Evolutionary conservation across 2,329 filamentous ascomycete genomes (phyloP), one percentile per base, ranked within the genome.

Genomic region (Colletotrichum spinosum): DNA sequence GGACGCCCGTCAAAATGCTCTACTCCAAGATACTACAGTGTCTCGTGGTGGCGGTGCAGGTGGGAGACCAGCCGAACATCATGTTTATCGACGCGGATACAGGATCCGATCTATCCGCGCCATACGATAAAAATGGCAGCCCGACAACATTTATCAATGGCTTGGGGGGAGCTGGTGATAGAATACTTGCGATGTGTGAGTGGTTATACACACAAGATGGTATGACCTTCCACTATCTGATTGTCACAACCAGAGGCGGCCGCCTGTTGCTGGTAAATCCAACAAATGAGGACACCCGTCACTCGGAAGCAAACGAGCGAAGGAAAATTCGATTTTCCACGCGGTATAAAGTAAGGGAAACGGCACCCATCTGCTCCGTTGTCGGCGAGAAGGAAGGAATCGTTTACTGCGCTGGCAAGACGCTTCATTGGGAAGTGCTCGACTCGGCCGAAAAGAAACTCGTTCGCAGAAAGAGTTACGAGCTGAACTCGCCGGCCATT

Each of bases 211-310:
- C 80, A 38, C 85, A 86, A 60, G 81, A 86, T 42, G 81, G 80
- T n/a, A 86, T 84, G 60, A 82, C 77, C 0, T 91, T 90, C 75
- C 82, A 85, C 2, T 90, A 88, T 71, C 80, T 93, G 38, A 81
- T 92, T 12, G 83, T 91, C 10, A 82, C 86, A 4, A 87, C 86
- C 0, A 81, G 80, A 38, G 77, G 78, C 9, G 88, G 88, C 1
- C 79, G 82, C 6, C 76, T 92, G 11, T 71, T 89, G 17, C 81
- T 91, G 8, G 80, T 89, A 61, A 68, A 37, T 53, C 72, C 38
- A 65, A 68, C 17, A 51, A 57, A 6, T 44, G 50, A 13, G 69
- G 68, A 50, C 67, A 67, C 53, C 59, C 64, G 51, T 25, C 63
- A 58, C 10, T 15, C 54, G 33, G 48, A 74, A 66, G 55, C 73